Percentiles rank a stretch among this genome's conserved stretches.
Conservation (phyloP, 345 rosid species). For the Raphanus sativus region DNA sequence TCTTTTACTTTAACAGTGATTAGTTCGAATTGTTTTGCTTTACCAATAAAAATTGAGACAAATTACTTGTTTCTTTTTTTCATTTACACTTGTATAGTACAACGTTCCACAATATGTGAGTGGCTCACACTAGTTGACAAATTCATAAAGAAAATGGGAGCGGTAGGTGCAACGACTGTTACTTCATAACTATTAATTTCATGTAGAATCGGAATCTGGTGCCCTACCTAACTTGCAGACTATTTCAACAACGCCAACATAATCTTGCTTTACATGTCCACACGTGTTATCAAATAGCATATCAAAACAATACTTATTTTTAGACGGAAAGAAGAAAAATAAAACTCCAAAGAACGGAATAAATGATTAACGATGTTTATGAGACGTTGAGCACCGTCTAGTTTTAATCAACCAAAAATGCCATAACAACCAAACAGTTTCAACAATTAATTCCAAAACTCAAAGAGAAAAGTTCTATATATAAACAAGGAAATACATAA, state of each 20-base stretch:
- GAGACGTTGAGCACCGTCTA: neutral
- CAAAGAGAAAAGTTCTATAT: neutral
- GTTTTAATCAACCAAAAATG: slow-evolving; percentile 3
- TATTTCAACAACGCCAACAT: slow-evolving; percentile 4
- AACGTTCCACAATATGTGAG: slow-evolving; percentile 8
- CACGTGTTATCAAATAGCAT: slow-evolving; percentile 22
- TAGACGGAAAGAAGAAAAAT: neutral
- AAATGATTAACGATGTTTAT: neutral
- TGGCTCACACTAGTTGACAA: slow-evolving; percentile 7
- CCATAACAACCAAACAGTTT: neutral
- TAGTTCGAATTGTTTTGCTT: slow-evolving; percentile 6
- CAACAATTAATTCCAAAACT: neutral
- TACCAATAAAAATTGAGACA: neutral
- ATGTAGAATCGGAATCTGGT: slow-evolving; percentile 39
- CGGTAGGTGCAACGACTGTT: slow-evolving; percentile 30
- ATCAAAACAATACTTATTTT: neutral
- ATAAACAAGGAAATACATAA: neutral
- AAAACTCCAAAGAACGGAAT: neutral
- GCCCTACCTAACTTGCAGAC: slow-evolving; percentile 22
- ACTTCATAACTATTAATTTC: slow-evolving; percentile 19
- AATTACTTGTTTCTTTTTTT: neutral
- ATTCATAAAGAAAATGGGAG: neutral
- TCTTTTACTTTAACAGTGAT: slow-evolving; percentile 27
- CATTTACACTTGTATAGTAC: neutral
- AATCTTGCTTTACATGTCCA: slow-evolving; percentile 22